These are phyloP conservation scores for Termitomyces sp. DNA, from an alignment of 1,284 basidiomycete species.

Conservation along the genomic window DNA sequence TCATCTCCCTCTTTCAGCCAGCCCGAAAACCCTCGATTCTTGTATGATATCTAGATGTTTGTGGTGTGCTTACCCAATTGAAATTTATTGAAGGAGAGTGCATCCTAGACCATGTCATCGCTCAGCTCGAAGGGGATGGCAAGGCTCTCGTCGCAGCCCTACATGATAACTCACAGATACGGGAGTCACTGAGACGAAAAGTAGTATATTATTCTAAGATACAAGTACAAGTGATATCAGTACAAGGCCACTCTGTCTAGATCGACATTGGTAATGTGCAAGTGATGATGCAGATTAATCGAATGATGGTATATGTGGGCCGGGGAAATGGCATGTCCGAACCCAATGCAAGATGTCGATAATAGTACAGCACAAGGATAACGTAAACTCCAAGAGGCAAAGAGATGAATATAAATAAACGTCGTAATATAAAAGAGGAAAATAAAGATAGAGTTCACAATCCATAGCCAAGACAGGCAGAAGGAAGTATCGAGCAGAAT, in stretches of 20 bases:
- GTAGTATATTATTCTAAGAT: background rate
- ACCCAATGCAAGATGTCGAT: background rate
- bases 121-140: too few relatives aligned
- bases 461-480: background rate
- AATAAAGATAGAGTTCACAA: background rate
- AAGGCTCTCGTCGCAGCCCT: too few relatives aligned
- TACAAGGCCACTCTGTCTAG: background rate
- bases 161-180: too few relatives aligned
- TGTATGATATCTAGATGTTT: too few relatives aligned
- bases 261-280: background rate
- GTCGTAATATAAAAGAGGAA: background rate
- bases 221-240: background rate
- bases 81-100: too few relatives aligned
- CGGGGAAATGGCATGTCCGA: background rate
- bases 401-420: background rate
- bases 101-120: too few relatives aligned
- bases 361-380: background rate
- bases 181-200: background rate
- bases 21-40: too few relatives aligned
- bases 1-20: too few relatives aligned
- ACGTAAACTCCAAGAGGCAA: background rate
- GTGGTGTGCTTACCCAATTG: too few relatives aligned
- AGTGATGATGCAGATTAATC: background rate
- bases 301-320: background rate
- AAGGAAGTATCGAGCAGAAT: background rate